A percentile compares a stretch with the other conserved stretches of the same genome.
These are phyloP conservation scores for Claviceps citrina DNA, from an alignment of 2,329 filamentous ascomycete genomes.

Conservation along the genomic window DNA sequence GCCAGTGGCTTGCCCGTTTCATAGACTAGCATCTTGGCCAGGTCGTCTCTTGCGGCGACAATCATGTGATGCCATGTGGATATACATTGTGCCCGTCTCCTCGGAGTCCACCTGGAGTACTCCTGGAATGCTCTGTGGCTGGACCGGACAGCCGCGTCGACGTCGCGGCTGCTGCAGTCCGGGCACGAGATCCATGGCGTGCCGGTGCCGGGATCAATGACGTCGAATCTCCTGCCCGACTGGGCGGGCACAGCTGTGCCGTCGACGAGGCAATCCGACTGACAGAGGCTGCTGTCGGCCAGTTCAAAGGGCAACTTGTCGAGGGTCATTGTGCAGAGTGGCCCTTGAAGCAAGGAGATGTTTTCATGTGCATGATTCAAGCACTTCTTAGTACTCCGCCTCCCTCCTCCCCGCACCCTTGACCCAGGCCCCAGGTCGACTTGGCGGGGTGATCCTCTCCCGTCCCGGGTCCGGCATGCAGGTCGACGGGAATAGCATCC, in stretches of 20 bases:
- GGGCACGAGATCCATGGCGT: slow-evolving; percentile 36
- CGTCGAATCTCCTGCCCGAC: too few relatives aligned
- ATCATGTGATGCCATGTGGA: slow-evolving; percentile 23
- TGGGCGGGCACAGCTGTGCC: too few relatives aligned
- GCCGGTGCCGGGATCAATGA: slow-evolving; percentile 37
- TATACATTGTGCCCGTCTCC: slow-evolving; percentile 20
- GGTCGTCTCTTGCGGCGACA: slow-evolving; percentile 19
- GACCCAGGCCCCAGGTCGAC: too few relatives aligned
- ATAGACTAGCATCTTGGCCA: slow-evolving; percentile 24
- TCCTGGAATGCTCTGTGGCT: slow-evolving; percentile 21
- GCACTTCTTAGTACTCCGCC: too few relatives aligned
- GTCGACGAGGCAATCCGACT: slow-evolving; percentile 34
- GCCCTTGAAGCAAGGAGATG: background rate
- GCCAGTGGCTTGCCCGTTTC: slow-evolving; percentile 43
- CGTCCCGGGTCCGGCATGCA: too few relatives aligned
- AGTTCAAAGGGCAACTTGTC: slow-evolving; percentile 25
- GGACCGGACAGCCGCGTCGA: slow-evolving; percentile 22
- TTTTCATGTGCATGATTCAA: background rate
- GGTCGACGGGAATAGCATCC: too few relatives aligned
- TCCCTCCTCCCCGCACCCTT: too few relatives aligned
- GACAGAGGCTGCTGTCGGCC: slow-evolving; percentile 28
- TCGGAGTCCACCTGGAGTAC: slow-evolving; percentile 23
- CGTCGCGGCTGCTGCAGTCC: slow-evolving; percentile 26
- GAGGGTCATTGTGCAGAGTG: background rate
- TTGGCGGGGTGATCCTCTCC: too few relatives aligned